Conservation (phyloP, 2,329 filamentous ascomycete genomes). For the Curvularia lunata region DNA sequence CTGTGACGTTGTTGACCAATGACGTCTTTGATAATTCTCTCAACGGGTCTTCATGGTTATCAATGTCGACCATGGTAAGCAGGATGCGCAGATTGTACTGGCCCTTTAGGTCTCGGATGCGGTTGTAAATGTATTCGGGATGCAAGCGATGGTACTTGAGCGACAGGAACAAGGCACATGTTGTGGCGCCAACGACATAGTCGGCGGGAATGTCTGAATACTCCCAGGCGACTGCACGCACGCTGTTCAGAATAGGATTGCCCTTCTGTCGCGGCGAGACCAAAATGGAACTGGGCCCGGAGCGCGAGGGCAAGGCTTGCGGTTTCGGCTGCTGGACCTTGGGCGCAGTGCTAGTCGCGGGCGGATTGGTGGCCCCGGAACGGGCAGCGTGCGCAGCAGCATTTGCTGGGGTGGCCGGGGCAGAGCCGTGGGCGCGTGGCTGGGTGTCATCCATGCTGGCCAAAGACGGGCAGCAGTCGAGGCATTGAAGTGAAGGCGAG, state of each 20-base stretch:
- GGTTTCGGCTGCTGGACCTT: conserved; percentile 84
- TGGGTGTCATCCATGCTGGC: conserved; percentile 44
- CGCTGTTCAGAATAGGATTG: conserved; percentile 85
- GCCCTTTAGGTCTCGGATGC: conserved; percentile 82
- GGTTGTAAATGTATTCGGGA: conserved; percentile 96
- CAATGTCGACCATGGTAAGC: conserved; percentile 91
- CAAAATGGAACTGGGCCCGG: conserved; percentile 77
- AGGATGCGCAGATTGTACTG: conserved; percentile 87
- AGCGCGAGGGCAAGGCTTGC: conserved; percentile 74
- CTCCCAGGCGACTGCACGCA: conserved; percentile 89
- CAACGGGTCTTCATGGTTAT: conserved; percentile 87
- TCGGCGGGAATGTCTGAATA: conserved; percentile 97
- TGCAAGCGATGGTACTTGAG: conserved; percentile 97
- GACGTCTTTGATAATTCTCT: conserved; percentile 93
- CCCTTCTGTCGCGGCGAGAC: conserved; percentile 94
- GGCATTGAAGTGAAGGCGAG: not conserved
- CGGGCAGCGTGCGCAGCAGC: conserved; percentile 12
- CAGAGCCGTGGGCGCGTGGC: conserved; percentile 19
- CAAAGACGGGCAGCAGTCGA: conserved; percentile 7
- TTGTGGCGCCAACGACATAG: conserved; percentile 85
- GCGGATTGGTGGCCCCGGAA: conserved; percentile 9
- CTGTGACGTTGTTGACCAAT: conserved; percentile 87
- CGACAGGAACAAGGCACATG: conserved; percentile 89
- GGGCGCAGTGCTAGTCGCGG: conserved; percentile 31
- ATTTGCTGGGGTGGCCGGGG: conserved; percentile 11